Evolutionary conservation across 176 grass and related monocot species (phyloP).

Genomic region (Thinopyrum elongatum): DNA sequence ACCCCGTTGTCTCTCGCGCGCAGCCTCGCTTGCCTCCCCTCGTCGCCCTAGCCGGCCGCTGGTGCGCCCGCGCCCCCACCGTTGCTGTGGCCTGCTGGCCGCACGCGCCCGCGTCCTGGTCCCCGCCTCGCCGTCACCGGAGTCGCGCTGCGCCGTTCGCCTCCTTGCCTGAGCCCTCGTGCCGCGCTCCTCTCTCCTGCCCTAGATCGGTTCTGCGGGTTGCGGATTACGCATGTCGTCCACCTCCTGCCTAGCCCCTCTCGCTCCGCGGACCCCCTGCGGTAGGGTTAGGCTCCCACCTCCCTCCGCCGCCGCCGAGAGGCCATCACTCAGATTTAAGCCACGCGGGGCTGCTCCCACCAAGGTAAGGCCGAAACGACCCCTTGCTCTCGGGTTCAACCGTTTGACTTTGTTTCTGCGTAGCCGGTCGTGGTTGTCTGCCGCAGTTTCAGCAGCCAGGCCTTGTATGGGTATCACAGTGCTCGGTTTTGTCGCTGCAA

Average conservation of each 20-base stretch:
- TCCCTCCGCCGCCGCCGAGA: background rate
- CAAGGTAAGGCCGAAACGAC: constrained; percentile 30
- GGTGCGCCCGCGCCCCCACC: no score
- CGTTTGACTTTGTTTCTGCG: background rate
- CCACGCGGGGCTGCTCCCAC: background rate
- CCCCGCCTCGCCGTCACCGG: no score
- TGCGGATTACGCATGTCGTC: constrained; percentile 10
- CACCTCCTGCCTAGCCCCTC: constrained; percentile 31
- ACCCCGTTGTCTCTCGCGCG: no score
- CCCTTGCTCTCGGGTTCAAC: background rate
- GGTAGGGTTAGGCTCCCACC: background rate
- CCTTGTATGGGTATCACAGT: background rate
- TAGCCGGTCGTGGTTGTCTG: background rate
- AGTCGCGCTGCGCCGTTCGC: no score
- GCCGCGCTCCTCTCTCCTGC: no score
- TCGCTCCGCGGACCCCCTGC: background rate
- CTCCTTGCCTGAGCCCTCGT: no score
- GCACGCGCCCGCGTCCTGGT: no score
- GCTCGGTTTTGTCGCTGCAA: background rate
- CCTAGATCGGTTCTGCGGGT: no score
- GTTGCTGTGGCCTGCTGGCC: no score
- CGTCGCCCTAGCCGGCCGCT: no score
- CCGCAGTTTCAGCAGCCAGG: background rate
- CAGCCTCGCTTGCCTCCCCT: no score
- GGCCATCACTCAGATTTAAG: background rate